Evolutionary conservation across 1,284 basidiomycete species (phyloP).

Genomic region (Marasmius fiardii): DNA sequence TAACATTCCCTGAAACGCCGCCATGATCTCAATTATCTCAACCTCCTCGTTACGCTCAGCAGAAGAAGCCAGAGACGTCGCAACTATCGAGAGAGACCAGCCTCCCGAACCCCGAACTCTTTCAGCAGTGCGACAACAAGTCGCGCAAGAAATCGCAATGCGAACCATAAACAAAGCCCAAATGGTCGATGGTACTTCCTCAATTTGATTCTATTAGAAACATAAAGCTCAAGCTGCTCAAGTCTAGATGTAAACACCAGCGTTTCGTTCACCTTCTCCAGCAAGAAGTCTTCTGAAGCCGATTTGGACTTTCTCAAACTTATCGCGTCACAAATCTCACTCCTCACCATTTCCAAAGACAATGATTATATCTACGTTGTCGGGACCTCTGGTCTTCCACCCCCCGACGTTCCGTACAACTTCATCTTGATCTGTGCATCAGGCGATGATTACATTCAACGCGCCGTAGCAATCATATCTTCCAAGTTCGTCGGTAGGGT

Average conservation of each 20-base stretch:
- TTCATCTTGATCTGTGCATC: constrained; percentile 57
- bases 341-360: constrained; percentile 34
- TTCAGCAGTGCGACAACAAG: constrained; percentile 58
- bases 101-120: constrained; percentile 38
- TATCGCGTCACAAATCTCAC: constrained; percentile 32
- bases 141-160: constrained; percentile 56
- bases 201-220: background rate
- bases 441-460: constrained; percentile 49
- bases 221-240: background rate
- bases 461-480: constrained; percentile 57
- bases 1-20: too few relatives aligned
- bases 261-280: constrained; percentile 55
- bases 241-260: constrained; percentile 44
- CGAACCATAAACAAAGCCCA: constrained; percentile 50
- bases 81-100: background rate
- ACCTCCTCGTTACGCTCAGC: background rate
- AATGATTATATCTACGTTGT: constrained; percentile 55
- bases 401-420: constrained; percentile 26
- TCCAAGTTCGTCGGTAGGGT: constrained; percentile 66
- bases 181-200: constrained; percentile 34
- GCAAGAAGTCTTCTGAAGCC: constrained; percentile 27
- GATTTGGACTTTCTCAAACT: constrained; percentile 51
- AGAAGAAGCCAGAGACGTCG: background rate
- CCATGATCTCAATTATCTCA: background rate
- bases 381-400: constrained; percentile 37